Evolutionary conservation across 2,329 filamentous ascomycete genomes (phyloP).

Genomic region (Didymella glomerata): DNA sequence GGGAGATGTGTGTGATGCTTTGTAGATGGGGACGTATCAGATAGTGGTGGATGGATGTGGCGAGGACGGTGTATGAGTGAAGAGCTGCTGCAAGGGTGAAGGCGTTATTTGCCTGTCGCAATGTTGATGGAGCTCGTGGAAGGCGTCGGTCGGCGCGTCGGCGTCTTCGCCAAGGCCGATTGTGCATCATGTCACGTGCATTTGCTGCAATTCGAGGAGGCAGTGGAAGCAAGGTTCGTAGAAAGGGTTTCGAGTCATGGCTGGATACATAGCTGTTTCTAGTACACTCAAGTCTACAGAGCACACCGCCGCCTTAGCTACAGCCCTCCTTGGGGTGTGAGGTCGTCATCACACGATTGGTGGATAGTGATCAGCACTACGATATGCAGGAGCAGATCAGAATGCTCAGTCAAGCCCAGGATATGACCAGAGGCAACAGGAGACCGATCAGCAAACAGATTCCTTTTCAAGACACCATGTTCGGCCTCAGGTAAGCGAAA

Average conservation of each 20-base stretch:
- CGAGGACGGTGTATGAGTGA: neutral
- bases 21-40: neutral
- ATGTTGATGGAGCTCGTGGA: constrained; percentile 41
- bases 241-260: neutral
- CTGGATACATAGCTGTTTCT: neutral
- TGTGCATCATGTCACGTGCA: constrained; percentile 17
- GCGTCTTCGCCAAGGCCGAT: constrained; percentile 31
- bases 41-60: neutral
- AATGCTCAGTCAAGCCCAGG: neutral
- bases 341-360: neutral
- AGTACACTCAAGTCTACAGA: neutral
- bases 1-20: constrained; percentile 5
- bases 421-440: neutral
- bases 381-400: neutral
- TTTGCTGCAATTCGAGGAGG: neutral
- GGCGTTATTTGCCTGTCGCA: constrained; percentile 29
- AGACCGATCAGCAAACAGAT: neutral
- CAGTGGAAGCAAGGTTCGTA: neutral
- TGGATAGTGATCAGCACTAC: constrained; percentile 1
- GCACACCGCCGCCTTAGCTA: too few species aligned
- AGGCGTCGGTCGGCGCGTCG: constrained; percentile 32
- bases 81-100: constrained; percentile 12
- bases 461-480: neutral
- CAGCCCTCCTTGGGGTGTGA: neutral
- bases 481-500: constrained; percentile 3